Evolutionary conservation across 192 early-diverging fungal species (phyloP).

Genomic region (Gorgonomyces haynaldii): DNA sequence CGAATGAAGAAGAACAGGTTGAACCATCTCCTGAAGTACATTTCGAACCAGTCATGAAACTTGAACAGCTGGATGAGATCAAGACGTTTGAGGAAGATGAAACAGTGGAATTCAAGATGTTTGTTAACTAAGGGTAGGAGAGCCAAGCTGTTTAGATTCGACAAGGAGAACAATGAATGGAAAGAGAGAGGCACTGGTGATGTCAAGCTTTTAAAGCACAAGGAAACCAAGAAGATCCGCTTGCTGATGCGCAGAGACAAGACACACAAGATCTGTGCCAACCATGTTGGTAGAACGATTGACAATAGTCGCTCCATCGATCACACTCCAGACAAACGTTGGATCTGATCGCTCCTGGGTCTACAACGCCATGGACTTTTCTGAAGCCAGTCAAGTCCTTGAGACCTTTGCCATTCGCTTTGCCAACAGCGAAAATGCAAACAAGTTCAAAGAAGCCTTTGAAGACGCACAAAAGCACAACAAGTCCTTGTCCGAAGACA

Average conservation of each 20-base stretch:
- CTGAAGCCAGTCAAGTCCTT: slow-evolving; percentile 72
- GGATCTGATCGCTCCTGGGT: slow-evolving; percentile 99
- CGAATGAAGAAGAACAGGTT: slow-evolving; percentile 73
- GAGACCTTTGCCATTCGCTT: slow-evolving; percentile 93
- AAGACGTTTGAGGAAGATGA: slow-evolving; percentile 98
- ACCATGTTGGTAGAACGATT: slow-evolving; percentile 65
- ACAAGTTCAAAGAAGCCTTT: slow-evolving; percentile 83
- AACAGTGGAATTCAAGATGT: slow-evolving; percentile 81
- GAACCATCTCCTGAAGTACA: slow-evolving; percentile 77
- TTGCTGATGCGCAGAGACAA: slow-evolving; percentile 98
- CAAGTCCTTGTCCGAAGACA: slow-evolving; percentile 20
- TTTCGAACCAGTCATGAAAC: slow-evolving; percentile 93
- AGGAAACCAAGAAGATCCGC: slow-evolving; percentile 77
- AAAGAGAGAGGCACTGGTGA: slow-evolving; percentile 99
- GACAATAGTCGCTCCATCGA: slow-evolving; percentile 59
- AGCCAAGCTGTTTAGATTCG: slow-evolving; percentile 96
- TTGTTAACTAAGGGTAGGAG: slow-evolving; percentile 49
- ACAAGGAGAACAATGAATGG: slow-evolving; percentile 86
- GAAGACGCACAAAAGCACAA: slow-evolving; percentile 57
- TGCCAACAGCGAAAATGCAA: slow-evolving; percentile 89
- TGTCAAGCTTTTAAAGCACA: slow-evolving; percentile 91
- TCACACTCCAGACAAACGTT: slow-evolving; percentile 87
- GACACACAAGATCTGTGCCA: slow-evolving; percentile 97
- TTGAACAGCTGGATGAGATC: slow-evolving; percentile 75
- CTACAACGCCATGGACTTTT: slow-evolving; percentile 81